phyloP scores from a whole-genome alignment of 2,329 filamentous ascomycete species.

The Didymella segeticola region DNA sequence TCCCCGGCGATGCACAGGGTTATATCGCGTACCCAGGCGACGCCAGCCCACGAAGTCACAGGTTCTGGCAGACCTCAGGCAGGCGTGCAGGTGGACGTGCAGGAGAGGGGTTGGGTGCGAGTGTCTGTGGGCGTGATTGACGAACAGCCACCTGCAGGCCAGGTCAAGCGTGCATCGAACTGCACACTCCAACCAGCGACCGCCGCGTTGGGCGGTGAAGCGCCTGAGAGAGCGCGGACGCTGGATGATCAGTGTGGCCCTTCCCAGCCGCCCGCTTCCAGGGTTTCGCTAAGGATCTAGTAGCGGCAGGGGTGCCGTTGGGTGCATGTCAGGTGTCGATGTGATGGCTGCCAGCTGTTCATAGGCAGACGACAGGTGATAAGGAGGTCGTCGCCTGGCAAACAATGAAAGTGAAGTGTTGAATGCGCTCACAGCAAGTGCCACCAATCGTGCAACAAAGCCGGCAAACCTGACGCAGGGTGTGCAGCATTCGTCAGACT shows the following conservation, averaged over 20 bases:
- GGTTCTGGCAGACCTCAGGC: conserved; percentile 40
- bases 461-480: conserved; percentile 19
- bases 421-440: conserved; percentile 5
- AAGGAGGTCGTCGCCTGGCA: conserved; percentile 13
- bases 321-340: conserved; percentile 34
- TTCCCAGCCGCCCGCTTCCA: conserved; percentile 26
- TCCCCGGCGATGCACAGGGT: conserved; percentile 38
- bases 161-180: conserved; percentile 18
- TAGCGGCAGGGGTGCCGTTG: conserved; percentile 25
- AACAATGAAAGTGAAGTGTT: conserved; percentile 1
- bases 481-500: conserved; percentile 11
- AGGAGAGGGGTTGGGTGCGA: conserved; percentile 27
- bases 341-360: conserved; percentile 39
- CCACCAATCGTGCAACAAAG: conserved; percentile 13
- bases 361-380: conserved; percentile 28
- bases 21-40: conserved; percentile 35
- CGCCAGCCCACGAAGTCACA: conserved; percentile 42
- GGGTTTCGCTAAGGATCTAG: conserved; percentile 35
- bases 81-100: conserved; percentile 37
- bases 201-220: conserved; percentile 40
- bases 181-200: conserved; percentile 23
- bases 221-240: conserved; percentile 24
- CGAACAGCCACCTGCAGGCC: conserved; percentile 30
- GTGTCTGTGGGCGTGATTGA: conserved; percentile 37
- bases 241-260: conserved; percentile 38